phyloP scores from a whole-genome alignment of 352 stramenopile genomes.

The Globisporangium takayamanum region DNA sequence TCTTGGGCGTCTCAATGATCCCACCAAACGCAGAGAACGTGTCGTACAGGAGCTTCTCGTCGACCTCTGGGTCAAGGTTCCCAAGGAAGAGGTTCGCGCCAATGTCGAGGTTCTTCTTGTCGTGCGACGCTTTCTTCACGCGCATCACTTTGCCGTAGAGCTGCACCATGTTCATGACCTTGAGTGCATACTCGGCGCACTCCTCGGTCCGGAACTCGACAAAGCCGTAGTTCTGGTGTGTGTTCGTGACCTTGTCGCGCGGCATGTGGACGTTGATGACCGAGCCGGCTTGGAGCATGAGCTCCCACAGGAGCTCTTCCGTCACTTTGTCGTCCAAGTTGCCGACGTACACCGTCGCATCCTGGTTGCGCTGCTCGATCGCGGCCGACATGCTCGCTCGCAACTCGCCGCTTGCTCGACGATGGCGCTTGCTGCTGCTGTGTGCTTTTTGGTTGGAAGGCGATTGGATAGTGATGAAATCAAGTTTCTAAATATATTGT shows the following conservation, averaged over 20 bases:
- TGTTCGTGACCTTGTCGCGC: conserved; percentile 95
- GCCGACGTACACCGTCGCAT: conserved; percentile 98
- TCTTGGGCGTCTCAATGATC: conserved; percentile 94
- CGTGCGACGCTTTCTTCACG: conserved; percentile 95
- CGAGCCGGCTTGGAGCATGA: conserved; percentile 92
- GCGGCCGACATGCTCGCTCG: conserved; percentile 75
- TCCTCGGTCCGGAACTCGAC: conserved; percentile 97
- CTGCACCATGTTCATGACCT: conserved; percentile 99
- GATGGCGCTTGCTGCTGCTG: background rate
- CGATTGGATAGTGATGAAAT: background rate
- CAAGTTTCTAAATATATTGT: background rate
- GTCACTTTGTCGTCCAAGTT: conserved; percentile 95
- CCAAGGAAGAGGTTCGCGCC: conserved; percentile 99
- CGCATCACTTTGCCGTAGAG: conserved; percentile 95
- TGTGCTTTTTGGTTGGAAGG: conserved; percentile 1
- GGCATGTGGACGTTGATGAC: conserved; percentile 98
- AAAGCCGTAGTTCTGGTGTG: conserved; percentile 97
- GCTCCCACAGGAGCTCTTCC: conserved; percentile 97
- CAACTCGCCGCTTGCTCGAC: background rate
- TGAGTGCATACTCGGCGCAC: conserved; percentile 98
- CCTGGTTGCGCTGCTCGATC: conserved; percentile 89
- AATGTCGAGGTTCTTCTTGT: conserved; percentile 96
- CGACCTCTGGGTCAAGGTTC: conserved; percentile 94
- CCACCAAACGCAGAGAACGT: conserved; percentile 98
- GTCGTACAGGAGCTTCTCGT: conserved; percentile 99